These are phyloP conservation scores for Pichia sp. DNA, from an alignment of 1,139 yeast genomes.

Conservation along the genomic window DNA sequence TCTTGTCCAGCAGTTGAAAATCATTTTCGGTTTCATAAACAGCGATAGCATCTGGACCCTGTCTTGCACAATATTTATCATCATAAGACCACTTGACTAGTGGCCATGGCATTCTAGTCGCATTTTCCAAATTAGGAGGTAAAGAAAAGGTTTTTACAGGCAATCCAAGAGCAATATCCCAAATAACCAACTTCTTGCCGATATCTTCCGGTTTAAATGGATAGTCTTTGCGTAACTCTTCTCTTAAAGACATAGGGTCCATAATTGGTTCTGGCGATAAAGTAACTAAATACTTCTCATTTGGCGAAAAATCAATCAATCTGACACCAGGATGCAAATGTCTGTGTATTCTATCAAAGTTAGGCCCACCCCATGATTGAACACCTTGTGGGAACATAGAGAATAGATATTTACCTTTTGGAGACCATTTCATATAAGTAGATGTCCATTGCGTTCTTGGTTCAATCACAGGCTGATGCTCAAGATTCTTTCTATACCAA, in stretches of 20 bases:
- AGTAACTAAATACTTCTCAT: conserved; percentile 84
- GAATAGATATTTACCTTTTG: conserved; percentile 83
- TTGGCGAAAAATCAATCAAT: conserved; percentile 86
- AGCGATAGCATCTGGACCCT: conserved; percentile 89
- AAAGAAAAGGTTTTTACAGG: conserved; percentile 87
- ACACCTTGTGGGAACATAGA: conserved; percentile 94
- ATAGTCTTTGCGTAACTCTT: conserved; percentile 44
- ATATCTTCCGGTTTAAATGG: conserved; percentile 86
- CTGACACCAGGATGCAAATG: conserved; percentile 87
- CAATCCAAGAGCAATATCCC: conserved; percentile 83
- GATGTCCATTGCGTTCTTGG: conserved; percentile 83
- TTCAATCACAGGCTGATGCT: conserved; percentile 72
- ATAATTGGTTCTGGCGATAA: conserved; percentile 80
- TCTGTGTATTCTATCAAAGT: conserved; percentile 66
- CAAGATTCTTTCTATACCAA: conserved; percentile 77
- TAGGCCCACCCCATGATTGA: conserved; percentile 92
- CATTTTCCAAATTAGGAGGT: conserved; percentile 66
- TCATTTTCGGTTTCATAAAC: conserved; percentile 68
- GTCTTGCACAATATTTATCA: conserved; percentile 91
- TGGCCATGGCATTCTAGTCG: conserved; percentile 89
- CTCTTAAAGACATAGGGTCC: conserved; percentile 44
- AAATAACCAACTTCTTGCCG: conserved; percentile 90
- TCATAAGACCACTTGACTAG: conserved; percentile 93
- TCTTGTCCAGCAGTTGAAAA: conserved; percentile 71
- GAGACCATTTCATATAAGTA: conserved; percentile 83